Conservation (phyloP, 371 early-diverging fungal species). For the Coemansia sp. region DNA sequence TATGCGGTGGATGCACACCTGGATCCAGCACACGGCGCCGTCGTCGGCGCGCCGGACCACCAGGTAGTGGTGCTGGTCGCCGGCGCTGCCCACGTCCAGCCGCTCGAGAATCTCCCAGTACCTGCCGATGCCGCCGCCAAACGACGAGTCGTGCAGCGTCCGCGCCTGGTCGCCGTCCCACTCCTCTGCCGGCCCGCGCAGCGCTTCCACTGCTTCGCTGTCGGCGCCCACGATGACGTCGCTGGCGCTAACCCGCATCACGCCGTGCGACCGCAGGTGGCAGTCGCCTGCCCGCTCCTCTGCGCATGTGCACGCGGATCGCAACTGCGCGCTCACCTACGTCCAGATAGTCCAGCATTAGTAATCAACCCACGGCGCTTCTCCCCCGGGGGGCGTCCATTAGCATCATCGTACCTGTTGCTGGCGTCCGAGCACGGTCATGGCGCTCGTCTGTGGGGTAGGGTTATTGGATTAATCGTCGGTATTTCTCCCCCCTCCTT, state of each 20-base stretch:
- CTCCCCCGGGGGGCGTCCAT: too few relatives aligned
- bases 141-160: conserved; percentile 20
- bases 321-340: conserved; percentile 24
- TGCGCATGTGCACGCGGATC: conserved; percentile 21
- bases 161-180: conserved; percentile 20
- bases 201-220: conserved; percentile 28
- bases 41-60: conserved; percentile 38
- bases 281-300: conserved; percentile 27
- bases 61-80: conserved; percentile 27
- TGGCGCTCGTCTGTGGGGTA: background rate
- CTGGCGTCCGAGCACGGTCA: background rate
- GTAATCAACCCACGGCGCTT: too few relatives aligned
- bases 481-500: too few relatives aligned
- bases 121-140: conserved; percentile 10
- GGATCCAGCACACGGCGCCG: conserved; percentile 32
- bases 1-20: conserved; percentile 28
- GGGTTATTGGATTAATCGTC: background rate
- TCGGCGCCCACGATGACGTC: conserved; percentile 30
- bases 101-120: conserved; percentile 32
- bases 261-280: conserved; percentile 37
- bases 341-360: background rate
- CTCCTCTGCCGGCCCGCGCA: conserved; percentile 42
- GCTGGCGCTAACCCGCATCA: conserved; percentile 18
- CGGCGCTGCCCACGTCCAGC: conserved; percentile 6
- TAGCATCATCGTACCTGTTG: conserved; percentile 4